phyloP scores from a whole-genome alignment of 805 yeast species.

The Priceomyces fermenticarens region DNA sequence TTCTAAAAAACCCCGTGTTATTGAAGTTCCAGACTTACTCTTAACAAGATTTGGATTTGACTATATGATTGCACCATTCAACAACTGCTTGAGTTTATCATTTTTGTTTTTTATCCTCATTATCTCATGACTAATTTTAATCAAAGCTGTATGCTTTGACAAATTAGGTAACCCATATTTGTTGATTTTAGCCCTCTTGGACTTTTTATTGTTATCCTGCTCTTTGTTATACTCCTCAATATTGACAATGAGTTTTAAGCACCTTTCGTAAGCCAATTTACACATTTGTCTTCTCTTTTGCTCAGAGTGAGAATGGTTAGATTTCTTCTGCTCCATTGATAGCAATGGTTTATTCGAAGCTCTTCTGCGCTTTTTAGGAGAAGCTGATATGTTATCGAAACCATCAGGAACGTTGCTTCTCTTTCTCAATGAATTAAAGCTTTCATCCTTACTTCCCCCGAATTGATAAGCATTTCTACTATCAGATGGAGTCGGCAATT shows the following conservation, averaged over 20 bases:
- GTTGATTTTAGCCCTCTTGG: constrained; percentile 36
- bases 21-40: too few species aligned
- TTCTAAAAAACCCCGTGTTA: too few species aligned
- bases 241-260: constrained; percentile 37
- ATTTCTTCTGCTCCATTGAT: constrained; percentile 37
- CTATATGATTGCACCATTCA: constrained; percentile 6
- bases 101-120: constrained; percentile 30
- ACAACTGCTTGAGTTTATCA: constrained; percentile 27
- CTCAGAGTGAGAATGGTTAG: constrained; percentile 41
- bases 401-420: background rate
- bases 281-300: constrained; percentile 44
- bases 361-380: constrained; percentile 23
- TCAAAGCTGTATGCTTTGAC: constrained; percentile 41
- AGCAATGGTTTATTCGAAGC: constrained; percentile 34
- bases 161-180: constrained; percentile 46
- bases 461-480: constrained; percentile 23
- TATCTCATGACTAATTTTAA: constrained; percentile 38
- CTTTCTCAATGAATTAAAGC: background rate
- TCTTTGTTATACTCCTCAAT: constrained; percentile 36
- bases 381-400: constrained; percentile 6
- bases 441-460: constrained; percentile 4
- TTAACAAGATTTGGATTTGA: too few species aligned
- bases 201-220: constrained; percentile 24
- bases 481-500: constrained; percentile 34
- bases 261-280: constrained; percentile 43